phyloP scores from a whole-genome alignment of 1,284 basidiomycete species.

The Cutaneotrichosporon cutaneum region DNA sequence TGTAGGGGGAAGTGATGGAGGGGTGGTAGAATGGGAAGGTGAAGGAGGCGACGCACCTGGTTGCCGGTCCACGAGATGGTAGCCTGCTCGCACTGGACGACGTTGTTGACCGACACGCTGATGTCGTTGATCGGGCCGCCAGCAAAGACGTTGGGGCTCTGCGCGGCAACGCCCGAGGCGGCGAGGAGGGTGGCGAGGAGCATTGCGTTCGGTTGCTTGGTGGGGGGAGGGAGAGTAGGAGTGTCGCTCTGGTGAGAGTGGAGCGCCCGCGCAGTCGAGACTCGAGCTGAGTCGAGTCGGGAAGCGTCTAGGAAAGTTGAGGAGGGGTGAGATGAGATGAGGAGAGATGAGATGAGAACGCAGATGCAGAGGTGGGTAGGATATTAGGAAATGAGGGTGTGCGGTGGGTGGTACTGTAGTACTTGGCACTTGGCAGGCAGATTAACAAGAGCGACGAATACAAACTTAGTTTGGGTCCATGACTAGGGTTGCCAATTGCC shows the following conservation, averaged over 20 bases:
- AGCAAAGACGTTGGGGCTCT: constrained; percentile 4
- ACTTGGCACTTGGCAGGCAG: too few relatives aligned
- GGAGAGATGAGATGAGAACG: background rate
- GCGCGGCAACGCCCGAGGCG: background rate
- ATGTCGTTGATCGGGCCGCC: constrained; percentile 40
- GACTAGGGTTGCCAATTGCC: background rate
- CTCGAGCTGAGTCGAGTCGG: background rate
- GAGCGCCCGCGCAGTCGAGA: background rate
- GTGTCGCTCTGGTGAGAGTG: background rate
- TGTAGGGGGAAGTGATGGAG: background rate
- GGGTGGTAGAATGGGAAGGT: background rate
- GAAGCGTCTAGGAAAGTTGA: background rate
- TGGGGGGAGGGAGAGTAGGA: background rate
- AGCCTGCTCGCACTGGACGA: constrained; percentile 43
- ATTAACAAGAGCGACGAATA: too few relatives aligned
- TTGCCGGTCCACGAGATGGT: constrained; percentile 44
- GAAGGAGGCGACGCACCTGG: constrained; percentile 27
- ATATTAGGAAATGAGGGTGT: background rate
- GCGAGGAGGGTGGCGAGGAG: constrained; percentile 5
- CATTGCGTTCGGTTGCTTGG: background rate
- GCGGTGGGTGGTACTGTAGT: background rate
- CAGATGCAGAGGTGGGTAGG: background rate
- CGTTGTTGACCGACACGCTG: constrained; percentile 34
- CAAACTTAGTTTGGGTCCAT: too few relatives aligned
- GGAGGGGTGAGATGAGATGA: background rate